Conservation (phyloP, 148 eudicot genomes). For the Rhododendron molle region DNA sequence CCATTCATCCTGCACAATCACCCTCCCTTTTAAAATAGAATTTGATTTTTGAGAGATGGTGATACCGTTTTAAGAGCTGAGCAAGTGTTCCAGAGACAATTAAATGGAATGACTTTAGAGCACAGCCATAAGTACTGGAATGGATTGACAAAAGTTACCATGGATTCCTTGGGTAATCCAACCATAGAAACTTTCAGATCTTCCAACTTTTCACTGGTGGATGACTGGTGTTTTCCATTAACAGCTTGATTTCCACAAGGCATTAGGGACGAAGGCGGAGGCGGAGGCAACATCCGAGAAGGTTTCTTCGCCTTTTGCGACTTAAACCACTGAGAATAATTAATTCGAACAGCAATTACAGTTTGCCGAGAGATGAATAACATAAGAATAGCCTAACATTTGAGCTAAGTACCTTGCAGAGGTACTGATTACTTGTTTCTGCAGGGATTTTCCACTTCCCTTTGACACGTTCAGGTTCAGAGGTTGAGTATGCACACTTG, state of each 20-base stretch:
- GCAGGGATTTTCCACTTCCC: conserved; percentile 92
- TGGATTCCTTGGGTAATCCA: conserved; percentile 50
- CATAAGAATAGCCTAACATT: neutral
- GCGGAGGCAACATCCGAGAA: conserved; percentile 62
- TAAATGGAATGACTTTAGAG: neutral
- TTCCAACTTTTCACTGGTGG: conserved; percentile 56
- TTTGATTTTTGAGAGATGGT: conserved; percentile 6
- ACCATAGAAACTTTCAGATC: conserved; percentile 65
- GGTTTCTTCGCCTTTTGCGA: conserved; percentile 65
- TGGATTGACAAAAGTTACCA: conserved; percentile 40
- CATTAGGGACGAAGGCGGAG: conserved; percentile 40
- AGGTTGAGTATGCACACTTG: conserved; percentile 74
- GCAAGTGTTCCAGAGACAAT: neutral
- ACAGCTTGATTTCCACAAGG: conserved; percentile 44
- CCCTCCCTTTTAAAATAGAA: conserved; percentile 4
- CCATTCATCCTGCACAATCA: conserved; percentile 55
- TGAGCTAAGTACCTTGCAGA: conserved; percentile 57
- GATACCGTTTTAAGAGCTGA: neutral
- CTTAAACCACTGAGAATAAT: conserved; percentile 70
- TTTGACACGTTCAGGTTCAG: conserved; percentile 70
- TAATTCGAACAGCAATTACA: conserved; percentile 17
- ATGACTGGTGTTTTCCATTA: conserved; percentile 36
- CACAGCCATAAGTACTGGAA: conserved; percentile 2
- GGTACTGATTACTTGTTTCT: conserved; percentile 65
- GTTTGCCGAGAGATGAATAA: neutral